These are phyloP conservation scores for Chondrostereum purpureum DNA, from an alignment of 1,284 basidiomycete genomes.

Conservation along the genomic window DNA sequence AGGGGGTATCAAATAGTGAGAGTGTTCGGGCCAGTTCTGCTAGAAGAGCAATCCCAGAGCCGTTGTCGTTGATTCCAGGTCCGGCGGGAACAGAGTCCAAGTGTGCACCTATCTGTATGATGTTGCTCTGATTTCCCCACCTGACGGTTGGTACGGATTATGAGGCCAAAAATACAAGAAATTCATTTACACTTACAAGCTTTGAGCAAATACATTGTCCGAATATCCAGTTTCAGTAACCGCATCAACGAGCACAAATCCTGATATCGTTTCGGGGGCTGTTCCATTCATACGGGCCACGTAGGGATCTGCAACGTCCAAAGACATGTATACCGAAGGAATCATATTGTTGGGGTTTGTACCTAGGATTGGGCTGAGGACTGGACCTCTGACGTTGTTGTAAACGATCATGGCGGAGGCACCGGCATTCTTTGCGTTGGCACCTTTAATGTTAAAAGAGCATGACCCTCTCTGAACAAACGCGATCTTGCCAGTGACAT, in stretches of 20 bases:
- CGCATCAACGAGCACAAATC: slow-evolving; percentile 11
- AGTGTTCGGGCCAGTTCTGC: slow-evolving; percentile 20
- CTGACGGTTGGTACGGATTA: background rate
- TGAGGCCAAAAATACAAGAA: too few species aligned
- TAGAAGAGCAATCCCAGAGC: slow-evolving; percentile 19
- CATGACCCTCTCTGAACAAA: slow-evolving; percentile 21
- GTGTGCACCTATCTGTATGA: slow-evolving; percentile 5
- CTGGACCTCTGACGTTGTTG: slow-evolving; percentile 19
- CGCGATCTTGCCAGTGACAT: slow-evolving; percentile 15
- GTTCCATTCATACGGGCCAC: background rate
- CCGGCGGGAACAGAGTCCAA: slow-evolving; percentile 22
- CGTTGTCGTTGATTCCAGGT: slow-evolving; percentile 24
- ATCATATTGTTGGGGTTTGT: slow-evolving; percentile 7
- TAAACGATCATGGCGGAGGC: slow-evolving; percentile 20
- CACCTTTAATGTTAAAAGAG: slow-evolving; percentile 19
- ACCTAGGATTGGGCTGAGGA: slow-evolving; percentile 14
- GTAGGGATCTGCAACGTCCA: background rate
- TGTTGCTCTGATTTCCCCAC: background rate
- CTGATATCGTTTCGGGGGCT: slow-evolving; percentile 2
- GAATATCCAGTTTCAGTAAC: slow-evolving; percentile 14
- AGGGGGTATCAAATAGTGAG: slow-evolving; percentile 10
- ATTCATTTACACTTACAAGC: slow-evolving; percentile 13
- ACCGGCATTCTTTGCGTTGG: slow-evolving; percentile 18
- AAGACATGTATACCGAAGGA: background rate
- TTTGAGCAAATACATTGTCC: slow-evolving; percentile 20